These are phyloP conservation scores for Neurospora sp. DNA, from an alignment of 495 filamentous ascomycete species.

Conservation along the genomic window DNA sequence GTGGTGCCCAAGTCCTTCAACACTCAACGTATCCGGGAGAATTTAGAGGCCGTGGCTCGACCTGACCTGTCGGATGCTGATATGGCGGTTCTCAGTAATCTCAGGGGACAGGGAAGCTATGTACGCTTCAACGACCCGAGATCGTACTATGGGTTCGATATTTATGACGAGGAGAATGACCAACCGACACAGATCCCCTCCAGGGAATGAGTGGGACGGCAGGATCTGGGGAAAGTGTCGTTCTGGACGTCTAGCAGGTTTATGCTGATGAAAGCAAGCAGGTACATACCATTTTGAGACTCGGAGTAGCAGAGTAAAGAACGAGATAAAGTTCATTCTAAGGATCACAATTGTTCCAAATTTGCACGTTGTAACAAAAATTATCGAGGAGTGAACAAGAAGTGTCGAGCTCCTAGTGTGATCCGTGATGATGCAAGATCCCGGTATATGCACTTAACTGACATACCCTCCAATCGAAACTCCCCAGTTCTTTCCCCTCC, in stretches of 20 bases:
- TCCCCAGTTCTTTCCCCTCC: background rate
- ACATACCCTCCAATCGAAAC: too few species aligned
- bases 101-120: slow-evolving; percentile 9
- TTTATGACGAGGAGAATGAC: slow-evolving; percentile 26
- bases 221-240: background rate
- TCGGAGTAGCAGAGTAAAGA: too few species aligned
- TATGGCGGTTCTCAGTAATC: slow-evolving; percentile 10
- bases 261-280: too few species aligned
- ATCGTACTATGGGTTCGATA: slow-evolving; percentile 22
- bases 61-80: slow-evolving; percentile 14
- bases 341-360: too few species aligned
- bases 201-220: background rate
- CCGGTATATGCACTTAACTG: background rate
- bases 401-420: background rate
- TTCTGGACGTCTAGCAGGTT: background rate
- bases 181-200: slow-evolving; percentile 17
- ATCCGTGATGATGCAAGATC: background rate
- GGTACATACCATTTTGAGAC: too few species aligned
- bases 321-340: too few species aligned
- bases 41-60: slow-evolving; percentile 3
- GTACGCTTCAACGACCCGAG: slow-evolving; percentile 21
- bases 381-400: background rate
- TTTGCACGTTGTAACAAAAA: background rate
- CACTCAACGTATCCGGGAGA: slow-evolving; percentile 46
- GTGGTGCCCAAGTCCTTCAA: slow-evolving; percentile 40